phyloP scores from a whole-genome alignment of 257 asterid species.

The Plantago ovata region DNA sequence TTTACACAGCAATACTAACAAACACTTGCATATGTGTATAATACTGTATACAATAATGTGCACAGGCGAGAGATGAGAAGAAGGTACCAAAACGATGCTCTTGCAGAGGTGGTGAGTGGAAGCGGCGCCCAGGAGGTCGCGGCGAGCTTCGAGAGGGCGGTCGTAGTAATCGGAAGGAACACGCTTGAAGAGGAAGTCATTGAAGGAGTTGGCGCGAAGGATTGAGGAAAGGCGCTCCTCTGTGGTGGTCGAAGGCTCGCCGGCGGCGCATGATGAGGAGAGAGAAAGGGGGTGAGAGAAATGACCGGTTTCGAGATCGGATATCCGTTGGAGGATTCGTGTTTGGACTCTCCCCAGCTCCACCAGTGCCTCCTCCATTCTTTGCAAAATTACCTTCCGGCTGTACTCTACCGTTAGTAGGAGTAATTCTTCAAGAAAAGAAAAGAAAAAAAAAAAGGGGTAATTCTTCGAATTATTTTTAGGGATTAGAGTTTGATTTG shows the following conservation, averaged over 20 bases:
- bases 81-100: conserved; percentile 89
- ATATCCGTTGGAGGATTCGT: conserved; percentile 58
- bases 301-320: conserved; percentile 43
- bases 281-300: conserved; percentile 31
- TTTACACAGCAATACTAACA: too few species aligned
- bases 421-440: too few species aligned
- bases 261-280: conserved; percentile 26
- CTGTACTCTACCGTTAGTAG: too few species aligned
- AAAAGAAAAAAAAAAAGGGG: too few species aligned
- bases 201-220: conserved; percentile 51
- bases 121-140: conserved; percentile 72
- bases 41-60: not conserved
- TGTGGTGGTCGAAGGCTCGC: conserved; percentile 41
- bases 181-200: conserved; percentile 72
- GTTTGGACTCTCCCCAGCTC: conserved; percentile 62
- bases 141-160: conserved; percentile 72
- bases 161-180: conserved; percentile 78
- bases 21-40: too few species aligned
- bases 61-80: not conserved
- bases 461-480: too few species aligned
- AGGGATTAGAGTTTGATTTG: too few species aligned
- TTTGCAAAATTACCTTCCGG: not conserved
- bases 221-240: conserved; percentile 71
- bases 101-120: conserved; percentile 93
- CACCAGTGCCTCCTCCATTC: conserved; percentile 40